Conservation (phyloP, 2,329 filamentous ascomycete species). For the Cyphellophora europaea region DNA sequence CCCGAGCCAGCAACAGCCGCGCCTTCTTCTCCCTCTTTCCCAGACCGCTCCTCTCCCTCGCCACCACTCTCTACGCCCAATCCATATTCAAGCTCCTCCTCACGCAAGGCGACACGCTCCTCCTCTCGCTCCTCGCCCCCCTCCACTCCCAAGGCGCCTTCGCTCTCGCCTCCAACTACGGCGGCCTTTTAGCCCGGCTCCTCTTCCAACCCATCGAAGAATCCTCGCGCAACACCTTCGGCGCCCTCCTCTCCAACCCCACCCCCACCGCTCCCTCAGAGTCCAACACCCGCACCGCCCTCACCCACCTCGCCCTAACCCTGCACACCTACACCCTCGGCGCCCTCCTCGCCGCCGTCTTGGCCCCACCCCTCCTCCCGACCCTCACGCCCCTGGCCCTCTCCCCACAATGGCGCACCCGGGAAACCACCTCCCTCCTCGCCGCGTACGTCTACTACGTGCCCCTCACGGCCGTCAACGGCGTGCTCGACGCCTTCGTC, state of each 20-base stretch:
- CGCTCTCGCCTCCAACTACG: slow-evolving; percentile 88
- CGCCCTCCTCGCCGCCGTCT: slow-evolving; percentile 55
- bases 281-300: slow-evolving; percentile 6
- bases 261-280: background rate
- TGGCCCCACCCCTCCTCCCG: slow-evolving; percentile 69
- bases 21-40: slow-evolving; percentile 44
- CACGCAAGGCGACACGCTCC: slow-evolving; percentile 86
- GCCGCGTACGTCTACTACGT: slow-evolving; percentile 86
- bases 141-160: slow-evolving; percentile 82
- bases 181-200: slow-evolving; percentile 76
- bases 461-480: slow-evolving; percentile 83
- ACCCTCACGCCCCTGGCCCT: slow-evolving; percentile 66
- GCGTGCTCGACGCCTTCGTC: slow-evolving; percentile 85
- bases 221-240: slow-evolving; percentile 82
- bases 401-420: slow-evolving; percentile 64
- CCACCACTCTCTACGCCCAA: slow-evolving; percentile 76
- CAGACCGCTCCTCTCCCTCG: slow-evolving; percentile 59
- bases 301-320: slow-evolving; percentile 38
- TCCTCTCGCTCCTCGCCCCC: slow-evolving; percentile 69
- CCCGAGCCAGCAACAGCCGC: slow-evolving; percentile 26
- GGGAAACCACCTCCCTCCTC: slow-evolving; percentile 64
- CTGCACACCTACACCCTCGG: slow-evolving; percentile 67
- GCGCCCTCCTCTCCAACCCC: slow-evolving; percentile 53
- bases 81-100: slow-evolving; percentile 85
- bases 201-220: slow-evolving; percentile 95